Conservation (phyloP, 768 basidiomycete genomes). For the Calocybe gangraenosa region DNA sequence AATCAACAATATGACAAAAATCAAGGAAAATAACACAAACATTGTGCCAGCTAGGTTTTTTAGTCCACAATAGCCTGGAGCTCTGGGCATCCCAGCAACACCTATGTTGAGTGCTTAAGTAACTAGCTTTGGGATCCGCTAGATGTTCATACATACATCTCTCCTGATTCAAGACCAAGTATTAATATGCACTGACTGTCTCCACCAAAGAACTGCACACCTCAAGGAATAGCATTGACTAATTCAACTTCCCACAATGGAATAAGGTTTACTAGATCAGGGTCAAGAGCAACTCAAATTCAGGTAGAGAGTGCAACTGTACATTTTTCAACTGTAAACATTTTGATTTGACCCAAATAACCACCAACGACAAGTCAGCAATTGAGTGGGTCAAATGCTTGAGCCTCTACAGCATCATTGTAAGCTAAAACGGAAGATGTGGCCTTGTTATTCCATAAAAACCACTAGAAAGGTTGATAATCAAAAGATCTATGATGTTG, state of each 20-base stretch:
- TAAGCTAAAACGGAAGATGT: background rate
- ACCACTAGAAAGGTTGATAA: too few relatives aligned
- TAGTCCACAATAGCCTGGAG: background rate
- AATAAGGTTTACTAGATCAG: background rate
- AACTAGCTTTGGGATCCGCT: background rate
- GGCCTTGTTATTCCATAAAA: background rate
- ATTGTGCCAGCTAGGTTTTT: conserved; percentile 4
- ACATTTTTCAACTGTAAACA: too few relatives aligned
- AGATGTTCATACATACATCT: background rate
- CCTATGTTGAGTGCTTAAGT: background rate
- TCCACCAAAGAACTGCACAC: background rate
- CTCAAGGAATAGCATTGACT: background rate
- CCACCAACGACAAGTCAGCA: background rate
- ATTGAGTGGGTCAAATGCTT: conserved; percentile 4
- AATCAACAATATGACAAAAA: background rate
- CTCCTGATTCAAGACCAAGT: background rate
- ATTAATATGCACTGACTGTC: background rate
- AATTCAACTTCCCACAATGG: background rate
- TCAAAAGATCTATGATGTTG: too few relatives aligned
- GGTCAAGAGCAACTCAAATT: background rate
- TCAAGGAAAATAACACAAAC: conserved; percentile 1
- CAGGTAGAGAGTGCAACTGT: too few relatives aligned
- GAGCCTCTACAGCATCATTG: conserved; percentile 3
- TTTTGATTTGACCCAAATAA: too few relatives aligned
- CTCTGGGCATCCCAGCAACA: background rate